Evolutionary conservation across 176 grass and related monocot genomes (phyloP), one percentile per base, ranked within the genome.

Genomic region (Avena insularis): DNA sequence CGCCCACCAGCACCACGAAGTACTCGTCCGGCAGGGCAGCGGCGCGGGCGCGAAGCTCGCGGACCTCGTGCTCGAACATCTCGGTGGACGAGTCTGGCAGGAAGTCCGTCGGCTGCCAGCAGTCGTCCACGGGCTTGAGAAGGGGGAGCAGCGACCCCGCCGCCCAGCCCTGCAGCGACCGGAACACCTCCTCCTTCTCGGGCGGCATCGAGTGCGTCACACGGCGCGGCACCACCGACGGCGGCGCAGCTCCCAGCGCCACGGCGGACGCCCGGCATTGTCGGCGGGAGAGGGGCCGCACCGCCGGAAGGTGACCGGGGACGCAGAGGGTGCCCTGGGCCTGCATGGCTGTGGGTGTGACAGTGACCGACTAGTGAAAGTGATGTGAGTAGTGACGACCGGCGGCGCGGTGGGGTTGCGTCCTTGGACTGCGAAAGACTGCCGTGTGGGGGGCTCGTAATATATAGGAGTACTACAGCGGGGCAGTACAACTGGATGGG

Each of bases 21-120:
- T 87, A 93, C 2, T 98, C 97, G 85, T 98, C 92, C 14, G 93
- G 89, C 2, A 98, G 82, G 7, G 80, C 84, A 2, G 90, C 90
- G 14, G 93, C 82, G 70, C 94, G 86, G 9, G 90, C 87, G 14
- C 94, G 90, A 40, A 98, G 90, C 63, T 91, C 92, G 35, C 72
- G 27, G 6, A 94, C 87, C 71, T 94, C 85, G 73, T 79, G 85
- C 69, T 91, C 85, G 77, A 96, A 98, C 84, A 81, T 54, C 47
- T 94, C 97, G 15, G 79, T 85, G 5, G 88, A 77, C 5, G 97
- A 89, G 60, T 98, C 87, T 2, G 97, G 94, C 15, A 96, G 85
- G 87, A 96, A 96, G 82, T 98, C 94, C 5, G 92, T 74, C 38
- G 96, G 93, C 79, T 98, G 96, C 93, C 93, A 96, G 90, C 89